Evolutionary conservation across 371 early-diverging fungal genomes (phyloP), one percentile per base, ranked within the genome.

Genomic region (Rhizomucor pusillus): DNA sequence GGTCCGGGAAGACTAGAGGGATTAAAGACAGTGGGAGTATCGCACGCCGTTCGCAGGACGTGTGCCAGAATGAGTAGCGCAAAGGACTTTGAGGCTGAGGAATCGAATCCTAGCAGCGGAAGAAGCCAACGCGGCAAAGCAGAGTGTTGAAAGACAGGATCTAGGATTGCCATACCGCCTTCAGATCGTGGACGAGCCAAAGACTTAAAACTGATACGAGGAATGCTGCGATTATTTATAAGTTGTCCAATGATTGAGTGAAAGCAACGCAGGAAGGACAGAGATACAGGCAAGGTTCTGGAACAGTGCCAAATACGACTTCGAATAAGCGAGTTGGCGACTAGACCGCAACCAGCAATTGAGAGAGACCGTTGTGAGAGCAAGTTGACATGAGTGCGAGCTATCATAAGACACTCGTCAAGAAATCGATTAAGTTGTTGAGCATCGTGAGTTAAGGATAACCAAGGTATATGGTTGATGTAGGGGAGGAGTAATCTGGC

Each of bases 371-470:
- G 29, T 36, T 18, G 9, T 11, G 50, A 50, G 16, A 25, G 50
- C 11, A 29, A 9, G 5, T 34, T 11, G 24, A 14, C 7, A 13
- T 50, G 6, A 7, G 16, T 6, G 13, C 6, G 11, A 16, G 37
- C 16, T 16, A n/a, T 50, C 23, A 6, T 18, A 5, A 66, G 16
- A 1, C 63, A 14, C 1, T 1, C 2, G 1, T 51, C 46, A 3
- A 61, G 56, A 44, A 47, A 64, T 0, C 3, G 0, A 2, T 62
- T n/a, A 13, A 62, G 47, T 52, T 64, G 69, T 0, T 23, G 5
- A 37, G 19, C 19, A n/a, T 56, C 56, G 2, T 53, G 25, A 7
- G 44, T 44, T 12, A 59, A 35, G 70, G 63, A 22, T 54, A 69
- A 1, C 66, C 69, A 0, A 69, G 43, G 44, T 66, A 66, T 1